phyloP scores from a whole-genome alignment of 306 rosid species.

The Pachyrhizus erosus region DNA sequence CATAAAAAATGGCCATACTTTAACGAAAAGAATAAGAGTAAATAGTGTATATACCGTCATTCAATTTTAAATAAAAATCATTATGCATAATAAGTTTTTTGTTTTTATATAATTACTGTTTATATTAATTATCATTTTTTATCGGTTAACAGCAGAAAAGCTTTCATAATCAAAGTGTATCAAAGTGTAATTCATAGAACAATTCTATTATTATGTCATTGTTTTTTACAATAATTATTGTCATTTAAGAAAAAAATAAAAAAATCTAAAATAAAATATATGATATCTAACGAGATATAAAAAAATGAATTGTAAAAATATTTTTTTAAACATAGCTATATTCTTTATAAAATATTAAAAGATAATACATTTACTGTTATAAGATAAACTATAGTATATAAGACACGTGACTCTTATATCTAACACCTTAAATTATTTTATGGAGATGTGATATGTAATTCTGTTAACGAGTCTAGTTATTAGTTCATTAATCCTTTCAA shows the following conservation, averaged over 20 bases:
- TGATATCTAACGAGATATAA: not conserved
- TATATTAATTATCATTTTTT: no score
- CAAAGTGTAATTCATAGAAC: not conserved
- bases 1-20: not conserved
- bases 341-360: not conserved
- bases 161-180: not conserved
- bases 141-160: not conserved
- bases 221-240: not conserved
- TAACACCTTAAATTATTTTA: no score
- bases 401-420: no score
- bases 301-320: not conserved
- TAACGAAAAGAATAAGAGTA: not conserved
- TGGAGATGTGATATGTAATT: no score
- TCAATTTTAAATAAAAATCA: not conserved
- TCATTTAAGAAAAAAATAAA: not conserved
- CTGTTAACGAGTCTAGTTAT: not conserved
- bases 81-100: not conserved
- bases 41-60: not conserved
- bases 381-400: no score
- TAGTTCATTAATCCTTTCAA: not conserved
- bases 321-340: no score
- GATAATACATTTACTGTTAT: no score
- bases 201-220: not conserved
- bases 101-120: not conserved
- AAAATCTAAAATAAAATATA: not conserved